Evolutionary conservation across 495 filamentous ascomycete species (phyloP).

Genomic region (Penicillium parvum): DNA sequence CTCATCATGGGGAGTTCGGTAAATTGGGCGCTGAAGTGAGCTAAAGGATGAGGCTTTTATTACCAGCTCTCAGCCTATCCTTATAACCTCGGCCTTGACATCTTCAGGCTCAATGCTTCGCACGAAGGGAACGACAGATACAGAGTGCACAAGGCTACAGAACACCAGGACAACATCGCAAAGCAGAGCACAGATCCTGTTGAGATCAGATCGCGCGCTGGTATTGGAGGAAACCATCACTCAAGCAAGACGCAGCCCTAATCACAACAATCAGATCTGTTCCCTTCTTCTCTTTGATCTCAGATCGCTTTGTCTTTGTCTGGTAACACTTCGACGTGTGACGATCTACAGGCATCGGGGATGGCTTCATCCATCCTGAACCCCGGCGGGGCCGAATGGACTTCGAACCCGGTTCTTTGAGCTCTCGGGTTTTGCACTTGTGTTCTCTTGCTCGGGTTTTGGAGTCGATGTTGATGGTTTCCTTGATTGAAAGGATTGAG

Average conservation of each 20-base stretch:
- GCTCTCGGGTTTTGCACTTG: not conserved
- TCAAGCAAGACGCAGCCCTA: constrained; percentile 17
- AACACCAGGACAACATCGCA: no score
- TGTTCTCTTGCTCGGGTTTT: not conserved
- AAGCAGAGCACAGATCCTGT: constrained; percentile 1
- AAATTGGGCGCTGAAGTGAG: not conserved
- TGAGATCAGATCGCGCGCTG: constrained; percentile 13
- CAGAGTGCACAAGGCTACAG: constrained; percentile 5
- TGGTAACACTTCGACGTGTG: not conserved
- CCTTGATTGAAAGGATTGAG: no score
- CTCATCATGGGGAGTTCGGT: no score
- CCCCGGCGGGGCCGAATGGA: not conserved
- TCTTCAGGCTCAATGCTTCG: no score
- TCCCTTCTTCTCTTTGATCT: constrained; percentile 14
- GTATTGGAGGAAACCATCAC: constrained; percentile 1
- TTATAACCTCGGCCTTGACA: not conserved
- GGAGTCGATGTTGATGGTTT: no score
- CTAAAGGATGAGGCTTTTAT: no score
- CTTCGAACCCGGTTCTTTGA: not conserved
- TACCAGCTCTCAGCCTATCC: no score
- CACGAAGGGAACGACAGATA: no score
- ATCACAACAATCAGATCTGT: constrained; percentile 17
- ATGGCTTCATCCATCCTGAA: not conserved
- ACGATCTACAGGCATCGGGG: not conserved
- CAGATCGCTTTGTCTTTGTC: not conserved